phyloP scores from a whole-genome alignment of 2,329 filamentous ascomycete species.

The Aspergillus sp. region DNA sequence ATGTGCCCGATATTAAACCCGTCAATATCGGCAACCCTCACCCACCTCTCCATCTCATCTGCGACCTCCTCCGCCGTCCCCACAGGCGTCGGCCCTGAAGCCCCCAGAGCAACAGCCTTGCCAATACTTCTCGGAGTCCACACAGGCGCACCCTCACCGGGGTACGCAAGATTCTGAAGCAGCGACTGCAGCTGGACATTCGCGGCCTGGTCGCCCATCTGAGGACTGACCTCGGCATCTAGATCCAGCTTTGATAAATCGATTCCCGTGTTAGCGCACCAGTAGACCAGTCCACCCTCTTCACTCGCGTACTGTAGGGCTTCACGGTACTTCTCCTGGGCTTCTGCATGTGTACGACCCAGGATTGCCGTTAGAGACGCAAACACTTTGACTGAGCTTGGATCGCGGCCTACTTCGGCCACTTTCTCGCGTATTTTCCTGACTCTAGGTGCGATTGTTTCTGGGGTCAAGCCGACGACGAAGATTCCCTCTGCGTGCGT shows the following conservation, averaged over 20 bases:
- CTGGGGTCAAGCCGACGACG: slow-evolving; percentile 54
- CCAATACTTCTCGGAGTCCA: slow-evolving; percentile 49
- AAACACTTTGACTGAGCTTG: slow-evolving; percentile 58
- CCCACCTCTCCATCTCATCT: slow-evolving; percentile 50
- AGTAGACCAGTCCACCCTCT: not conserved
- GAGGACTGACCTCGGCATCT: slow-evolving; percentile 52
- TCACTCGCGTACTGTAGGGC: slow-evolving; percentile 47
- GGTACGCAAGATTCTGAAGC: slow-evolving; percentile 25
- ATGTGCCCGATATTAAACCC: slow-evolving; percentile 49
- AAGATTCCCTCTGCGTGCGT: slow-evolving; percentile 63
- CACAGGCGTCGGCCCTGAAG: slow-evolving; percentile 49
- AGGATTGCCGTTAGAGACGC: slow-evolving; percentile 52
- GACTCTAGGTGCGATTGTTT: slow-evolving; percentile 52
- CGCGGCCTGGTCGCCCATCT: slow-evolving; percentile 30
- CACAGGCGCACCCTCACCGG: slow-evolving; percentile 47
- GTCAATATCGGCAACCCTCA: slow-evolving; percentile 44
- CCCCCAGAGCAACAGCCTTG: slow-evolving; percentile 49
- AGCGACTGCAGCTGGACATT: not conserved
- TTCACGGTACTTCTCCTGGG: slow-evolving; percentile 52
- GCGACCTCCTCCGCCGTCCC: slow-evolving; percentile 49
- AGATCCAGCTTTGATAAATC: slow-evolving; percentile 59
- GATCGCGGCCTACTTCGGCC: slow-evolving; percentile 53
- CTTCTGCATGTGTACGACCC: slow-evolving; percentile 53
- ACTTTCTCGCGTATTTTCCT: slow-evolving; percentile 55
- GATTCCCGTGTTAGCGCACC: slow-evolving; percentile 50